phyloP scores from a whole-genome alignment of 495 filamentous ascomycete genomes.

The Xylaria curta region DNA sequence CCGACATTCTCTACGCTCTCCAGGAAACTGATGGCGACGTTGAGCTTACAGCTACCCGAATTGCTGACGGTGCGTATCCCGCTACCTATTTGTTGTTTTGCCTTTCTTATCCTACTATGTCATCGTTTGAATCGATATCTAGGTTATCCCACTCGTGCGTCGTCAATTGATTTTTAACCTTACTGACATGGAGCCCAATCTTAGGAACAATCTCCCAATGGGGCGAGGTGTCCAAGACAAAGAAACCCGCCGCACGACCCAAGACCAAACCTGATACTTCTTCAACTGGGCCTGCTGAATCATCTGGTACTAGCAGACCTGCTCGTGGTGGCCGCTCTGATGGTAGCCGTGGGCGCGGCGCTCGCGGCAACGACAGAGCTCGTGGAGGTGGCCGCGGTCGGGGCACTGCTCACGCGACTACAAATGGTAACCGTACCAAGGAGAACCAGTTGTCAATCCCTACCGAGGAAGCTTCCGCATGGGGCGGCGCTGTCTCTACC shows the following conservation, averaged over 20 bases:
- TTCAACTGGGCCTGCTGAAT: conserved; percentile 59
- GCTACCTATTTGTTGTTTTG: not conserved
- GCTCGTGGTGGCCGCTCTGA: conserved; percentile 71
- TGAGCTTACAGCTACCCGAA: conserved; percentile 81
- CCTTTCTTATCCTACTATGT: conserved; percentile 14
- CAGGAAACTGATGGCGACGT: conserved; percentile 92
- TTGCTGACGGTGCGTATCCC: conserved; percentile 77
- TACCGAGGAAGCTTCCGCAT: conserved; percentile 54
- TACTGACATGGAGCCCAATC: conserved; percentile 35
- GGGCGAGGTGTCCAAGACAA: conserved; percentile 93
- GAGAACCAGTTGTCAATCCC: conserved; percentile 58
- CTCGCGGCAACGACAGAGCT: conserved; percentile 47
- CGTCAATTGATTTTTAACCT: conserved; percentile 21
- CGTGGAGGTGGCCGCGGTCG: conserved; percentile 60
- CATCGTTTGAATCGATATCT: not conserved
- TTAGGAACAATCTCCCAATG: conserved; percentile 90
- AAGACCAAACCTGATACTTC: conserved; percentile 77
- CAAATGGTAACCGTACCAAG: conserved; percentile 56
- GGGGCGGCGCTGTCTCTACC: conserved; percentile 43
- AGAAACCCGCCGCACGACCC: conserved; percentile 78
- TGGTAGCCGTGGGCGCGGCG: conserved; percentile 70
- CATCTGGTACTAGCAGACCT: conserved; percentile 49
- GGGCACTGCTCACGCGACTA: conserved; percentile 60
- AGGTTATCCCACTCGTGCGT: not conserved
- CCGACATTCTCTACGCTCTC: conserved; percentile 88